These are phyloP conservation scores for Stagonosporopsis vannaccii DNA, from an alignment of 2,329 filamentous ascomycete genomes.

Conservation along the genomic window DNA sequence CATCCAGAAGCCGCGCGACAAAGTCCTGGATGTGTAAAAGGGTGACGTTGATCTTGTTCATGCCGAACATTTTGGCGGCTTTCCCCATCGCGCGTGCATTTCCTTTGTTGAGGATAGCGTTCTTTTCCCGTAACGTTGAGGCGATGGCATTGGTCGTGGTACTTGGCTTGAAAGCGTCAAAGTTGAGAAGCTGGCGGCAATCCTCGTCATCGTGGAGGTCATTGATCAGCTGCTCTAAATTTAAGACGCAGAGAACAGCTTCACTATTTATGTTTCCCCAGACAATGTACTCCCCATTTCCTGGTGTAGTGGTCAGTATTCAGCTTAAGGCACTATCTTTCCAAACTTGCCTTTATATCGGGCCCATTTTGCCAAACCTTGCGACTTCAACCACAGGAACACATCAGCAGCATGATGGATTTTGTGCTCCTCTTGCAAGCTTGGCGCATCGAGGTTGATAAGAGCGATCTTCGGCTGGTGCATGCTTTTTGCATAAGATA, in stretches of 20 bases:
- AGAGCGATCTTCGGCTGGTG: slow-evolving; percentile 1
- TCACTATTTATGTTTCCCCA: neutral
- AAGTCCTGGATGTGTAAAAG: slow-evolving; percentile 9
- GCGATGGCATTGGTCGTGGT: neutral
- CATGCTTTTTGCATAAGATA: slow-evolving; percentile 14
- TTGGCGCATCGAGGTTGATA: neutral
- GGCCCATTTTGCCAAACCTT: slow-evolving; percentile 1
- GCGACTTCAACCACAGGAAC: neutral
- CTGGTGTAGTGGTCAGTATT: neutral
- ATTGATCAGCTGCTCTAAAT: neutral
- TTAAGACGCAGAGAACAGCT: neutral
- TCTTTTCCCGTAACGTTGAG: neutral
- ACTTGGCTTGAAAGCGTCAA: neutral
- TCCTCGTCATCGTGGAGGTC: neutral
- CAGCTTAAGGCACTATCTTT: neutral
- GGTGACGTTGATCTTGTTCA: neutral
- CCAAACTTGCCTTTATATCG: slow-evolving; percentile 6
- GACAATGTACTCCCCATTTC: neutral
- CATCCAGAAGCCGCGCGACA: slow-evolving; percentile 9
- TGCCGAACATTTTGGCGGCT: slow-evolving; percentile 1
- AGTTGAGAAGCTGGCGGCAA: neutral
- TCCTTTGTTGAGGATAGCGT: neutral
- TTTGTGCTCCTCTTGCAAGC: slow-evolving; percentile 1
- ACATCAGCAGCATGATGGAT: slow-evolving; percentile 1
- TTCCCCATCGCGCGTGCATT: neutral